Evolutionary conservation across 495 filamentous ascomycete genomes (phyloP), one percentile per base, ranked within the genome.

Genomic region (Paragyromitra xinjiangensis): DNA sequence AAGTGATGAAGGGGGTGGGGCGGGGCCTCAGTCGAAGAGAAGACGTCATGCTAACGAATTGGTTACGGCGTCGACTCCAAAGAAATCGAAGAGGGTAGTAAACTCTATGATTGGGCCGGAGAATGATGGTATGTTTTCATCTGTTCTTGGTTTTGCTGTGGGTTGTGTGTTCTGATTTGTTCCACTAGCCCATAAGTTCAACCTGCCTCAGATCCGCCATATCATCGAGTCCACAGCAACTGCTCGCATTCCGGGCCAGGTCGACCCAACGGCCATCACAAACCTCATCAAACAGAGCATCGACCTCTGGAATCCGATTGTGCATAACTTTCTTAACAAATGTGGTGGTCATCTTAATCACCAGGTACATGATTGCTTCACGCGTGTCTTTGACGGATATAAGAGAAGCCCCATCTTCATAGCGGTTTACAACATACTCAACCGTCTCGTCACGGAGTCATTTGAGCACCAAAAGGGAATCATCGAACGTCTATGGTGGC

Each of bases 211-310:
- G 4, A 74, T 86, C n/a, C 71, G 73, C 7, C 62, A 85, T 29
- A 78, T 79, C 19, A 84, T 84, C 11, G 81, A 83, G 2, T 63
- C 69, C 14, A 77, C 81, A 3, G 81, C 80, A 1, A 75, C 51
- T 24, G 83, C 83, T 26, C 81, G 78, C 5, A 72, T 84, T 2
- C 84, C 85, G 3, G 80, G 75, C 6, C 78, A 84, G 48, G 66
- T 84, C n/a, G 80, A 84, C 53, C 75, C 83, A 16, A 82, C 78
- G 11, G 83, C 84, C 2, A 73, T 83, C 9, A 81, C 84, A 34
- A 70, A 81, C 26, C 44, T 85, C 4, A 81, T 78, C 11, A 78
- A 75, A 29, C 39, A 72, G 22, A 68, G 64, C 11, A 58, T 82
- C 34, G 22, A 48, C n/a, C 40, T 73, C 1, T 82, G 80, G 80